These are phyloP conservation scores for Ceratocystis cacaofunesta DNA, from an alignment of 2,329 filamentous ascomycete species.

Conservation along the genomic window DNA sequence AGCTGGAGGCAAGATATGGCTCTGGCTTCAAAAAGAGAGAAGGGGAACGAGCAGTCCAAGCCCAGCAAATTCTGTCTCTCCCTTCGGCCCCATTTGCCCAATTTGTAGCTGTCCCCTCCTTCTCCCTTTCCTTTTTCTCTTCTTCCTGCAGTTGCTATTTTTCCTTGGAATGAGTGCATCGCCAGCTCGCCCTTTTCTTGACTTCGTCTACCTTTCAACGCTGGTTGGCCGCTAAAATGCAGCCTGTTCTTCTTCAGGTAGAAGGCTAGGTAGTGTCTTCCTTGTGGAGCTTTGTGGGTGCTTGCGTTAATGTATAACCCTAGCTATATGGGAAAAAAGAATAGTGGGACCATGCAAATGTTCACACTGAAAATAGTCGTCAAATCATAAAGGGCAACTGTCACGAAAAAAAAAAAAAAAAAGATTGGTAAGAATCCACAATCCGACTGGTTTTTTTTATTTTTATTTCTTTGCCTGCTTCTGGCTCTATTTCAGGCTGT, in stretches of 20 bases:
- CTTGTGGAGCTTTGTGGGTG: too few relatives aligned
- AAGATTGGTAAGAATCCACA: too few relatives aligned
- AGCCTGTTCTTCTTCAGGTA: too few relatives aligned
- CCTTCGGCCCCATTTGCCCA: not conserved
- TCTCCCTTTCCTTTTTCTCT: not conserved
- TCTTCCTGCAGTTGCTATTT: not conserved
- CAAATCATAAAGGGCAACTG: too few relatives aligned
- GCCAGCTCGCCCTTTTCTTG: not conserved
- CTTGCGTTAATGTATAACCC: not conserved
- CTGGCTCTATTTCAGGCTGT: not conserved
- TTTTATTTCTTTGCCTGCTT: not conserved
- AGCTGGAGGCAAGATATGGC: constrained; percentile 3
- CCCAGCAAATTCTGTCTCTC: not conserved
- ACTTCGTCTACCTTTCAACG: too few relatives aligned
- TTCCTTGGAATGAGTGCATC: not conserved
- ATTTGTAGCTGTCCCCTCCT: not conserved
- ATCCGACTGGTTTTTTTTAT: not conserved
- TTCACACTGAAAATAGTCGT: too few relatives aligned
- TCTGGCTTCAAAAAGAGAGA: constrained; percentile 2
- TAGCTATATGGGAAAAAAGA: not conserved
- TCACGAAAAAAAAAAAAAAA: too few relatives aligned
- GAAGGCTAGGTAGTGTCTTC: too few relatives aligned
- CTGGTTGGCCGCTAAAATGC: too few relatives aligned
- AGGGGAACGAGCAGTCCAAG: not conserved
- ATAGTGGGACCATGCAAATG: not conserved